Conservation (phyloP, 495 filamentous ascomycete genomes). For the Neurospora tetrasperma region DNA sequence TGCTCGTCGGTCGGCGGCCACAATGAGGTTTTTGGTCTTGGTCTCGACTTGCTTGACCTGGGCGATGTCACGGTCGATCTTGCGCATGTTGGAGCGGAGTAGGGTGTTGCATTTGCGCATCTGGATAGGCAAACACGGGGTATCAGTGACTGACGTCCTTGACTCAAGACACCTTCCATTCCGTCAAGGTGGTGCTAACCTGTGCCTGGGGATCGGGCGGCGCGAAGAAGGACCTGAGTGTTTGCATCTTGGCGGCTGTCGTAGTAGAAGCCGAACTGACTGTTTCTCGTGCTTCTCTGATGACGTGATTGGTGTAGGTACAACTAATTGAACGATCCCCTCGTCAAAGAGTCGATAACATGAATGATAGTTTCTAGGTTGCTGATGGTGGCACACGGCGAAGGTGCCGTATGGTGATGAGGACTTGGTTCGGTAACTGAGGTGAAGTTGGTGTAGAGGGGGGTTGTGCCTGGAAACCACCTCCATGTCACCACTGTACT, state of each 20-base stretch:
- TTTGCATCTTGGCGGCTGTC: slow-evolving; percentile 56
- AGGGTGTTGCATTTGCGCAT: slow-evolving; percentile 92
- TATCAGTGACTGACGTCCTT: slow-evolving; percentile 3
- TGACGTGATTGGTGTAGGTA: not conserved
- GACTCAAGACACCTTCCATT: not conserved
- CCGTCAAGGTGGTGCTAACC: slow-evolving; percentile 36
- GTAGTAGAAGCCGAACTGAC: not conserved
- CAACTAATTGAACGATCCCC: not conserved
- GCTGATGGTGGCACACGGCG: not conserved
- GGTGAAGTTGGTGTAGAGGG: not conserved
- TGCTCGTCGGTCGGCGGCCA: slow-evolving; percentile 66
- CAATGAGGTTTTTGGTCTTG: slow-evolving; percentile 79
- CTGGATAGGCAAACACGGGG: slow-evolving; percentile 34
- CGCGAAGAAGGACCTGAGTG: slow-evolving; percentile 76
- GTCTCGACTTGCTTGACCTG: slow-evolving; percentile 62
- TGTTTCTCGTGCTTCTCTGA: not conserved
- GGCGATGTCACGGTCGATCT: slow-evolving; percentile 86
- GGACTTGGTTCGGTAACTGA: not conserved
- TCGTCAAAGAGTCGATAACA: not conserved
- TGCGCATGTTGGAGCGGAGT: slow-evolving; percentile 82
- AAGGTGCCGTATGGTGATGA: not conserved
- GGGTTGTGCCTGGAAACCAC: not conserved
- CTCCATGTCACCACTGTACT: slow-evolving; percentile 3
- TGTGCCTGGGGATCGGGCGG: slow-evolving; percentile 88
- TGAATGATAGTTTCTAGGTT: not conserved